Evolutionary conservation across 805 yeast species (phyloP).

Genomic region (Cyberlindnera sargentensis): DNA sequence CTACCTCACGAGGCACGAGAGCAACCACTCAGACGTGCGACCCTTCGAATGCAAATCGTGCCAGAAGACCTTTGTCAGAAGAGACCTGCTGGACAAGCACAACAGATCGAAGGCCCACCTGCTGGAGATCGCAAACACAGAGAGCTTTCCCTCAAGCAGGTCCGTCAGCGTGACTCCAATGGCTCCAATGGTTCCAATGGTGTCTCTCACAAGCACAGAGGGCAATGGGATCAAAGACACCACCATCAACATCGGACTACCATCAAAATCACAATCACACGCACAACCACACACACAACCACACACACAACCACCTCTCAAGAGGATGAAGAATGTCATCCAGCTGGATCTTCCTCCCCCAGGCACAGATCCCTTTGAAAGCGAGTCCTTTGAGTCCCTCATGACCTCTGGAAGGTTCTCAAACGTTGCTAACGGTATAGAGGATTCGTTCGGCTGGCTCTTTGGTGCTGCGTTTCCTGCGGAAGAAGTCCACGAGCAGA

Average conservation of each 20-base stretch:
- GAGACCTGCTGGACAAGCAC: conserved; percentile 28
- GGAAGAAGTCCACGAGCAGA: not conserved
- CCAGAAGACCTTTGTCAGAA: conserved; percentile 23
- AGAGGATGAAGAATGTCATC: too few species aligned
- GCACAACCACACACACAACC: too few species aligned
- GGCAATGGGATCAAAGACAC: too few species aligned
- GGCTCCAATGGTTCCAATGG: too few species aligned
- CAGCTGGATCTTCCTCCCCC: not conserved
- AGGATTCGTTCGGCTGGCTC: conserved; percentile 22
- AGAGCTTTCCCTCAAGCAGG: too few species aligned
- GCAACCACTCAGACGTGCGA: conserved; percentile 24
- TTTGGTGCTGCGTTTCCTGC: conserved; percentile 12
- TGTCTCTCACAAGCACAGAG: too few species aligned
- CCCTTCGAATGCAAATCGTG: conserved; percentile 26
- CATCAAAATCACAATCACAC: too few species aligned
- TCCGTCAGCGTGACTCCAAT: too few species aligned
- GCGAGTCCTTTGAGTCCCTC: not conserved
- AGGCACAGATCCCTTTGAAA: not conserved
- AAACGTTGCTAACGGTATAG: conserved; percentile 14
- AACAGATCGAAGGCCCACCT: not conserved
- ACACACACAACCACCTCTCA: too few species aligned
- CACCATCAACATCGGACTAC: too few species aligned
- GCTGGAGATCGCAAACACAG: not conserved
- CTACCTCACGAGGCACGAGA: conserved; percentile 26
- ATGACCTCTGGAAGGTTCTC: conserved; percentile 8